Percentiles rank a stretch among this genome's conserved stretches.
Conservation (phyloP, 306 rosid genomes). For the Vicia villosa region DNA sequence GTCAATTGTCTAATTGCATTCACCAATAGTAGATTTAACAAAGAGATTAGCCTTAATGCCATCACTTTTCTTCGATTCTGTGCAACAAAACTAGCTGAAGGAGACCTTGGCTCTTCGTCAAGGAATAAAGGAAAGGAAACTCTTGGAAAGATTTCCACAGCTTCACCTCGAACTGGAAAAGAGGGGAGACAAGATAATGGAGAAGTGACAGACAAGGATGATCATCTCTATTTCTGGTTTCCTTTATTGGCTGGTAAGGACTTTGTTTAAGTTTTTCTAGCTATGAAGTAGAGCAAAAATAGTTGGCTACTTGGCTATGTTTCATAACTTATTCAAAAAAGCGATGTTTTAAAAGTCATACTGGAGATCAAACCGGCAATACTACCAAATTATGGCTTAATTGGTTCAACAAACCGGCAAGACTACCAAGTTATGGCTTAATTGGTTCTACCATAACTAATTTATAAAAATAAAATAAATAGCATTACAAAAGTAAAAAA, state of each 20-base stretch:
- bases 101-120: conserved; percentile 78
- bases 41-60: conserved; percentile 96
- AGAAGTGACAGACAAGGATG: conserved; percentile 77
- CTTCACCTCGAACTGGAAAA: conserved; percentile 73
- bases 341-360: background rate
- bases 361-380: background rate
- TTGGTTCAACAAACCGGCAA: background rate
- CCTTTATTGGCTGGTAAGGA: conserved; percentile 94
- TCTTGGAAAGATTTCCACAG: conserved; percentile 54
- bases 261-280: conserved; percentile 30
- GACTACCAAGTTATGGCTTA: background rate
- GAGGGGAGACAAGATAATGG: conserved; percentile 75
- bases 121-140: conserved; percentile 74
- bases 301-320: conserved; percentile 12
- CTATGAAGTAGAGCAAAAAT: conserved; percentile 24
- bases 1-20: conserved; percentile 98
- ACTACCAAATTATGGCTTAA: background rate
- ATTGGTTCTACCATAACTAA: background rate
- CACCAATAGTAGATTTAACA: conserved; percentile 95
- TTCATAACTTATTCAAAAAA: conserved; percentile 12
- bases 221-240: conserved; percentile 97
- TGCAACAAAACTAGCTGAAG: conserved; percentile 96
- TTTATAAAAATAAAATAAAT: background rate
- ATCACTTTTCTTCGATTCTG: conserved; percentile 92
- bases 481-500: background rate